These are phyloP conservation scores for Lepidium aucheri DNA, from an alignment of 345 rosid species.

Conservation along the genomic window DNA sequence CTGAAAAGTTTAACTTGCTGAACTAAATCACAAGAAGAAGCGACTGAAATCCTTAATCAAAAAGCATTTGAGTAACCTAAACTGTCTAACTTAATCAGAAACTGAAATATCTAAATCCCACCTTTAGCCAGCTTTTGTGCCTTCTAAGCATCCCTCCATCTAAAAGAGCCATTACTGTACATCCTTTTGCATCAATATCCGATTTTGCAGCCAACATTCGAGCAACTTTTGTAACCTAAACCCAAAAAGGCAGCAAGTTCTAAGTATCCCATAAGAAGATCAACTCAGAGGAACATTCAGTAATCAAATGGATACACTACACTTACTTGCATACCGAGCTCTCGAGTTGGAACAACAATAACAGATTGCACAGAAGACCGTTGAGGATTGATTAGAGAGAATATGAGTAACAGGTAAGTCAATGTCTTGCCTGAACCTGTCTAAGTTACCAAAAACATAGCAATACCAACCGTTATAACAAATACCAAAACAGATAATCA, in stretches of 20 bases:
- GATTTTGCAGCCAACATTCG: constrained; percentile 64
- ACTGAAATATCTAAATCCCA: background rate
- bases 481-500: background rate
- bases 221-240: constrained; percentile 75
- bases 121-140: constrained; percentile 94
- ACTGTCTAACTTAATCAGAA: background rate
- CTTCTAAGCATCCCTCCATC: constrained; percentile 83
- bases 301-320: background rate
- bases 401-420: constrained; percentile 65
- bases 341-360: constrained; percentile 83
- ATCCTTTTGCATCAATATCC: constrained; percentile 41
- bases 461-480: background rate
- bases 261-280: background rate
- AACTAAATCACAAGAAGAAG: constrained; percentile 1
- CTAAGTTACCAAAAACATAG: constrained; percentile 35
- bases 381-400: constrained; percentile 53
- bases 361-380: constrained; percentile 80
- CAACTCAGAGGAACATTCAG: background rate
- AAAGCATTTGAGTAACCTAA: background rate
- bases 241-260: constrained; percentile 4
- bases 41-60: background rate
- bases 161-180: constrained; percentile 77
- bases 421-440: constrained; percentile 96
- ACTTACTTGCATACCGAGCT: constrained; percentile 90
- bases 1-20: constrained; percentile 34